Base-by-base conservation (phyloP, 768 basidiomycete species). In the Termitomyces sp. region DNA sequence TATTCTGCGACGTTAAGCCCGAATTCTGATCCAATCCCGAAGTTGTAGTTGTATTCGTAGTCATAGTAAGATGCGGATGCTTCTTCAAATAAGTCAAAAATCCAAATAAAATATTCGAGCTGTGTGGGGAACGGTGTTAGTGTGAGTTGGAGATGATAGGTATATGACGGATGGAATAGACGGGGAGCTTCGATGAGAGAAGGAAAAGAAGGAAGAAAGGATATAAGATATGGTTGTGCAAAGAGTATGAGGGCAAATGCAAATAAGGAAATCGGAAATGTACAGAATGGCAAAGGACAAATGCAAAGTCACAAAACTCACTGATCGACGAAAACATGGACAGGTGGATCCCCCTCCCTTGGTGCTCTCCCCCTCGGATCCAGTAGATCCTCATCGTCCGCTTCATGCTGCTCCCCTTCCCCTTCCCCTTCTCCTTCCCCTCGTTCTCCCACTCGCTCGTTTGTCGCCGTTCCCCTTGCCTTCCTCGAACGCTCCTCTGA, bases 91-190 rank as follows among this genome's bases (percentile, higher is more conserved):
- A 83, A 30, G 78, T 81, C n/a, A 93, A 68, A 54, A 93, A 79
- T 35, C 91, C 91, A 58, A 94, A 85, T 46, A 94, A 80, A 60
- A 94, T 93, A 66, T 94, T 94, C 15, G 91, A 94, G 62, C 91
- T 93, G 62, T 47, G 58, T 28, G 15, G 44, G 10, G 21, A 6
- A 12, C 5, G 1, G 10, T 21, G n/a, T 49, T 15, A 33, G 48
- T n/a, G 15, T 35, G 11, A 35, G 35, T 38, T 38, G 14, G 35
- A 38, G 5, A 6, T 26, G 75, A 65, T 38, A 17, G 6, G 6
- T 38, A 6, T 6, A 12, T 17, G 2, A 15, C 37, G 6, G 37
- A 6, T 38, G 2, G 15, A 15, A 38, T 17, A 33, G 10, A 35
- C 35, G 4, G 35, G 12, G 35, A 12, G 14, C 12, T 35, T 35